phyloP scores from a whole-genome alignment of 2,329 filamentous ascomycete species.

The Aspergillus aculeatinus region DNA sequence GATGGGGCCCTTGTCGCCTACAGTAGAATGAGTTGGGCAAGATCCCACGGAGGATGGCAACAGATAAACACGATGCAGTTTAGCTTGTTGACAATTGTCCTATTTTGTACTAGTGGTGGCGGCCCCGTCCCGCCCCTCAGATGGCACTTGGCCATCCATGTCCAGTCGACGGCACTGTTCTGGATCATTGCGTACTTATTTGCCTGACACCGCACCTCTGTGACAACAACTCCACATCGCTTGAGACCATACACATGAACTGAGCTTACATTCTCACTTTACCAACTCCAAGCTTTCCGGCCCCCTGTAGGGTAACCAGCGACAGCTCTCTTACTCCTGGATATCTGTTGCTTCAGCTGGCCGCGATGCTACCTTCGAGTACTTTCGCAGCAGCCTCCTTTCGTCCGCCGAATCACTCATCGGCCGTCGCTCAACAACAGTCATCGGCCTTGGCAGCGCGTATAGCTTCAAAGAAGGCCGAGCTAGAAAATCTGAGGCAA shows the following conservation, averaged over 20 bases:
- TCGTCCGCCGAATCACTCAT: conserved; percentile 31
- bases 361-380: conserved; percentile 31
- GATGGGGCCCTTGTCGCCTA: neutral
- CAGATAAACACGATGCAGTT: neutral
- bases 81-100: conserved; percentile 42
- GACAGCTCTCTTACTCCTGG: too few species aligned
- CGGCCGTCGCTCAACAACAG: conserved; percentile 44
- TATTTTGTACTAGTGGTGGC: conserved; percentile 29
- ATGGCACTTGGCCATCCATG: neutral
- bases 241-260: too few species aligned
- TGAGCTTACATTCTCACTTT: too few species aligned
- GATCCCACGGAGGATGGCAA: neutral
- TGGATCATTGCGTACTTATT: neutral
- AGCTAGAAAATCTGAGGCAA: conserved; percentile 62
- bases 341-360: conserved; percentile 5
- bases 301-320: too few species aligned
- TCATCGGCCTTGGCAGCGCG: conserved; percentile 59
- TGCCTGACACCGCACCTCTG: neutral
- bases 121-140: neutral
- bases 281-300: too few species aligned
- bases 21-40: conserved; percentile 5
- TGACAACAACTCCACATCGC: neutral
- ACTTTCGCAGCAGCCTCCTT: conserved; percentile 27
- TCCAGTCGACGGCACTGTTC: neutral
- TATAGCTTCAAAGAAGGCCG: conserved; percentile 63